Evolutionary conservation across 2,329 filamentous ascomycete genomes (phyloP).

Genomic region (Ilyonectria robusta): DNA sequence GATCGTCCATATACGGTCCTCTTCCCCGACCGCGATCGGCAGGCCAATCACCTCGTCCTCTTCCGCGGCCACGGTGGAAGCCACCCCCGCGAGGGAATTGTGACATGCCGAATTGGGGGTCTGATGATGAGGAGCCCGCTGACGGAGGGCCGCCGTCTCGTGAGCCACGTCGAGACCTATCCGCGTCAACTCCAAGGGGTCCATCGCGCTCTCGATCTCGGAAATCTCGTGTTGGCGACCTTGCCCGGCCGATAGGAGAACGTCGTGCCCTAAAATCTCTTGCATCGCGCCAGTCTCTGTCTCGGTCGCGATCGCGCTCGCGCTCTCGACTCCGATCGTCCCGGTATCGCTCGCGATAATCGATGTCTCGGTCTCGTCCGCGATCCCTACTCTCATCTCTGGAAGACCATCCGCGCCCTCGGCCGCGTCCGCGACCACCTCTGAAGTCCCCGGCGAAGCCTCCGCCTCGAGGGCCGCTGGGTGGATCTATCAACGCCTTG

Average conservation of each 20-base stretch:
- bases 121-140: conserved; percentile 79
- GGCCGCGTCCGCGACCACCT: conserved; percentile 65
- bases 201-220: conserved; percentile 71
- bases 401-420: conserved; percentile 69
- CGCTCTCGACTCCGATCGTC: conserved; percentile 72
- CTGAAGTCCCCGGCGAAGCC: conserved; percentile 77
- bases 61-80: conserved; percentile 68
- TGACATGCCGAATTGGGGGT: conserved; percentile 70
- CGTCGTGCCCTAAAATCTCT: conserved; percentile 62
- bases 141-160: conserved; percentile 79
- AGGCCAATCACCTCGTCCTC: conserved; percentile 60
- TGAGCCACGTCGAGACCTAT: conserved; percentile 77
- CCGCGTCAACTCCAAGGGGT: conserved; percentile 75
- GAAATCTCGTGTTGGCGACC: conserved; percentile 78
- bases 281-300: conserved; percentile 61
- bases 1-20: conserved; percentile 70
- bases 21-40: conserved; percentile 68
- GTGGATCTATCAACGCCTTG: conserved; percentile 80
- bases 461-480: conserved; percentile 77
- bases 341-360: conserved; percentile 72
- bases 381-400: conserved; percentile 75
- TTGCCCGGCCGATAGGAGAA: conserved; percentile 71
- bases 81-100: conserved; percentile 70
- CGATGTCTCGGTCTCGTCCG: conserved; percentile 71
- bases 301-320: conserved; percentile 69